Percentiles rank a stretch among this genome's conserved stretches.
phyloP scores from a whole-genome alignment of 2,329 filamentous ascomycete genomes.

The Aspergillus tanneri region DNA sequence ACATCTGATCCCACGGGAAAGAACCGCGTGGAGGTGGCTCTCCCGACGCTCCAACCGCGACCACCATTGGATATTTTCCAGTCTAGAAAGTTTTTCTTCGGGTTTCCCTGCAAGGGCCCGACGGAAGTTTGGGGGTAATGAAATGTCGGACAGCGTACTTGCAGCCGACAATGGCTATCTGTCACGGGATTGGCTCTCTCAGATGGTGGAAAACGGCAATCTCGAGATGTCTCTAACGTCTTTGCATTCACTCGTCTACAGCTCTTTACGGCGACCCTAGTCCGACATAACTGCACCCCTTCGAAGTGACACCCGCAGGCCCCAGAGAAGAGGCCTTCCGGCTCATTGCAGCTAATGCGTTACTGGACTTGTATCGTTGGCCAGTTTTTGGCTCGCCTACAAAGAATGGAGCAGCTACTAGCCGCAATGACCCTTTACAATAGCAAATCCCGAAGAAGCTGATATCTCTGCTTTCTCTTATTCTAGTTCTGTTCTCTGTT shows the following conservation, averaged over 20 bases:
- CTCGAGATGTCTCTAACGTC: constrained; percentile 2
- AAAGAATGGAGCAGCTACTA: background rate
- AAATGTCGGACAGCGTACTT: constrained; percentile 17
- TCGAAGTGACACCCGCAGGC: constrained; percentile 3
- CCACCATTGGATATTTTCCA: constrained; percentile 11
- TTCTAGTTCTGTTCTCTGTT: background rate
- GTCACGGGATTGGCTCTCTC: background rate
- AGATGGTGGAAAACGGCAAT: background rate
- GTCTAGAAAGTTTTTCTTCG: constrained; percentile 14
- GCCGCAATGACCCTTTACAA: background rate
- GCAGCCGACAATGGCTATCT: constrained; percentile 6
- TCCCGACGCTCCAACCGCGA: constrained; percentile 11
- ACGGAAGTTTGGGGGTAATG: constrained; percentile 17
- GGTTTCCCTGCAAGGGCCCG: constrained; percentile 24
- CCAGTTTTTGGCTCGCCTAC: background rate
- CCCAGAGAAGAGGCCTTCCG: background rate
- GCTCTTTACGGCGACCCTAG: background rate
- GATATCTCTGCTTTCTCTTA: background rate
- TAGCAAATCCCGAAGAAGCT: background rate
- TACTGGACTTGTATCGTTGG: background rate
- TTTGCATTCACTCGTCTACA: constrained; percentile 4
- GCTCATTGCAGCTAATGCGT: constrained; percentile 1
- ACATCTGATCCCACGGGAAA: constrained; percentile 16
- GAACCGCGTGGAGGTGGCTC: constrained; percentile 17
- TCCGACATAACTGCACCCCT: background rate